Conservation (phyloP, 441 rosid species). For the Mallotus repandus region DNA sequence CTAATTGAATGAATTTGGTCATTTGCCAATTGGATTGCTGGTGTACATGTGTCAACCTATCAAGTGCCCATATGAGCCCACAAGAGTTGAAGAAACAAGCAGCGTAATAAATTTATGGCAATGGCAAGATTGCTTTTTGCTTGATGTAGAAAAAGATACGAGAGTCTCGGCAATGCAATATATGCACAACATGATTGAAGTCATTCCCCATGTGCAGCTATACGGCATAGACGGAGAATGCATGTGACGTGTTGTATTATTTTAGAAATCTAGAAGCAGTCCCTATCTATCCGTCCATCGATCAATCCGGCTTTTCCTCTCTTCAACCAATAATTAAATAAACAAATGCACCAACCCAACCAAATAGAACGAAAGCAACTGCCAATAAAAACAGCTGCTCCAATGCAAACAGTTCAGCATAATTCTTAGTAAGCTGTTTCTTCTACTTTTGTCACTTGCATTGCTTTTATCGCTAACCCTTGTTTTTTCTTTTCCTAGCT, state of each 20-base stretch:
- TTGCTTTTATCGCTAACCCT: background rate
- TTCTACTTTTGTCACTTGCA: background rate
- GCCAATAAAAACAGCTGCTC: background rate
- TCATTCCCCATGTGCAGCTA: conserved; percentile 3
- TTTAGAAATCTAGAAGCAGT: background rate
- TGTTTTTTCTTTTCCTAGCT: background rate
- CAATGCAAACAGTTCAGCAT: background rate
- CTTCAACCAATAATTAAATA: background rate
- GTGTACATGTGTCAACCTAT: no score
- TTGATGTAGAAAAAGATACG: no score
- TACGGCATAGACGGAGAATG: background rate
- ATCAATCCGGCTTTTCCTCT: conserved; percentile 23
- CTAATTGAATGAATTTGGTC: no score
- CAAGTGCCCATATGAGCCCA: no score
- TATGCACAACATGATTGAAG: no score
- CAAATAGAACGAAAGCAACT: background rate
- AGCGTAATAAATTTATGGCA: no score
- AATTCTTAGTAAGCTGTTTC: background rate
- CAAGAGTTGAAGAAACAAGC: no score
- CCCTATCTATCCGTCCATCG: background rate
- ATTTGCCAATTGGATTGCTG: no score
- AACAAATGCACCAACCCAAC: background rate
- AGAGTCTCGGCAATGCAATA: no score
- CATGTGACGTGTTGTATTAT: conserved; percentile 10
- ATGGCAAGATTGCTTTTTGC: no score